A percentile compares a stretch with the other conserved stretches of the same genome.
Evolutionary conservation across 768 basidiomycete species (phyloP).

Genomic region (Phanerochaete carnosa): DNA sequence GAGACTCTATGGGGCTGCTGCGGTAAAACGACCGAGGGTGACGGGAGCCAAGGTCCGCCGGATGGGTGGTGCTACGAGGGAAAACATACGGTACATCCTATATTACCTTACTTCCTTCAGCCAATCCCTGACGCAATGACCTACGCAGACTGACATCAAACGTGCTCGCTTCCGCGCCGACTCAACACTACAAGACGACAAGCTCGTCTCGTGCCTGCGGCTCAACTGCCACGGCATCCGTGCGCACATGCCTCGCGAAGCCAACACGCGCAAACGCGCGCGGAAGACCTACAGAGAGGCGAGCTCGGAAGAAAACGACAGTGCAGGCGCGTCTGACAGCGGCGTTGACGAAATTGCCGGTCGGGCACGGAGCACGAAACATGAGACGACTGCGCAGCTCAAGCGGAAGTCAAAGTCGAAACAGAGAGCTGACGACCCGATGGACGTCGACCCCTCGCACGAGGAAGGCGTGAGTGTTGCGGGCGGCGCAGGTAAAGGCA

Average conservation of each 20-base stretch:
- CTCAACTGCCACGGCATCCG: conserved; percentile 50
- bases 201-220: conserved; percentile 55
- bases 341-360: conserved; percentile 29
- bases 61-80: conserved; percentile 89
- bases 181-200: conserved; percentile 65
- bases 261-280: conserved; percentile 26
- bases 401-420: conserved; percentile 18
- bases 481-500: conserved; percentile 9
- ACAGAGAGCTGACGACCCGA: conserved; percentile 16
- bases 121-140: not conserved
- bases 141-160: conserved; percentile 58
- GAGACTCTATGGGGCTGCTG: conserved; percentile 75
- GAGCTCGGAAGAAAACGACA: conserved; percentile 24
- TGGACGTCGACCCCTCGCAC: conserved; percentile 21
- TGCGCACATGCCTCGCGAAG: conserved; percentile 19
- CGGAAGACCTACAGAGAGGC: conserved; percentile 21
- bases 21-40: conserved; percentile 65
- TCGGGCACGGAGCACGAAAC: conserved; percentile 5
- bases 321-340: conserved; percentile 27
- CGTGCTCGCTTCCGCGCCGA: conserved; percentile 80
- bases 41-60: conserved; percentile 79
- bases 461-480: conserved; percentile 18
- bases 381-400: conserved; percentile 15
- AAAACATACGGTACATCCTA: conserved; percentile 60
- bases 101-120: not conserved